These are phyloP conservation scores for Fraxinus cuspidata DNA, from an alignment of 257 asterid species.

Conservation along the genomic window DNA sequence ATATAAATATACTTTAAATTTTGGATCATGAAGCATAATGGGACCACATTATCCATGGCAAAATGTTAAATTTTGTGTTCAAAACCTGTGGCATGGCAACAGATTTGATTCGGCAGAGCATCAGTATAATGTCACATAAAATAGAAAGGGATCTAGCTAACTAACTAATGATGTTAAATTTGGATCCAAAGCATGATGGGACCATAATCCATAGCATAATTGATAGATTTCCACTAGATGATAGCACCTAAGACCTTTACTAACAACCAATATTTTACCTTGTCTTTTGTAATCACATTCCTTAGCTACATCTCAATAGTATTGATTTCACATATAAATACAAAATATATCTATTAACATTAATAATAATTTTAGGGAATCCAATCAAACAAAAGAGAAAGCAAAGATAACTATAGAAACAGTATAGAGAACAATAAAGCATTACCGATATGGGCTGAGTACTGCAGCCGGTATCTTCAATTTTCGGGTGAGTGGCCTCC, in stretches of 20 bases:
- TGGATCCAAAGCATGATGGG: background rate
- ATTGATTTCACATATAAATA: background rate
- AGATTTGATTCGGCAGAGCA: slow-evolving; percentile 1
- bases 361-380: background rate
- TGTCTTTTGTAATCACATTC: background rate
- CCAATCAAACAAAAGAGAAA: background rate
- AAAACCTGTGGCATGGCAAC: background rate
- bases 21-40: background rate
- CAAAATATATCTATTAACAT: background rate
- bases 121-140: background rate
- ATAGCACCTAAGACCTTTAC: background rate
- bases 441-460: slow-evolving; percentile 72
- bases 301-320: background rate
- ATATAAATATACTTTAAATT: background rate
- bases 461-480: slow-evolving; percentile 69
- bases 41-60: background rate
- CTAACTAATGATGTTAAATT: too few species aligned
- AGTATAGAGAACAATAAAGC: background rate
- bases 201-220: background rate
- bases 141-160: background rate
- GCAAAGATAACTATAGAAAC: background rate
- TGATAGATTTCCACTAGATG: slow-evolving; percentile 1
- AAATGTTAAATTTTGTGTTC: background rate
- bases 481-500: slow-evolving; percentile 85
- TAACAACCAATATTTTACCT: background rate